Conservation (phyloP, 257 asterid species). For the Przewalskia tangutica region DNA sequence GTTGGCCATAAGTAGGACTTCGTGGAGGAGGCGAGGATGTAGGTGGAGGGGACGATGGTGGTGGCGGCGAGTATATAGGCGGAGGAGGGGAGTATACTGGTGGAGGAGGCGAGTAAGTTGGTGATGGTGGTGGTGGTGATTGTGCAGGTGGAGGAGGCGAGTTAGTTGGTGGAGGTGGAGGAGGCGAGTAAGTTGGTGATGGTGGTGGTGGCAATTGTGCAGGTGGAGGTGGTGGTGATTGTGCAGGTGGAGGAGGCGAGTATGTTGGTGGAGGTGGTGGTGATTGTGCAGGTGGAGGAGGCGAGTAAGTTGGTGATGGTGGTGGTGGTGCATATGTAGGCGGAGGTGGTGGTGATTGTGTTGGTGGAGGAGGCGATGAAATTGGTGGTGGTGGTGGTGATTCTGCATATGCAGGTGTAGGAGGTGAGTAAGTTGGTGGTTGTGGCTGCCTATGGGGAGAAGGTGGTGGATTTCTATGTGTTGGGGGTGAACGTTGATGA, state of each 20-base stretch:
- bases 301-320: not conserved
- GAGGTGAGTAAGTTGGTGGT: not conserved
- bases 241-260: constrained; percentile 1
- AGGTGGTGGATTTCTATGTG: constrained; percentile 1
- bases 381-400: not conserved
- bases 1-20: not conserved
- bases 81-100: not conserved
- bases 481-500: not conserved
- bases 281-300: not conserved
- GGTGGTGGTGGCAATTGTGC: not conserved
- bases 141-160: not conserved
- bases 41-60: not conserved
- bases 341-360: not conserved
- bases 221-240: not conserved
- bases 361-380: not conserved
- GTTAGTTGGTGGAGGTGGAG: not conserved
- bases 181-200: not conserved
- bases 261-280: not conserved
- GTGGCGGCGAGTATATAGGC: not conserved
- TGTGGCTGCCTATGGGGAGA: not conserved
- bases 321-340: not conserved
- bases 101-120: not conserved
- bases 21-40: not conserved
- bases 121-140: not conserved
- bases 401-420: not conserved